Base-by-base conservation (phyloP, 75 land plant species). In the Sequoiadendron giganteum region DNA sequence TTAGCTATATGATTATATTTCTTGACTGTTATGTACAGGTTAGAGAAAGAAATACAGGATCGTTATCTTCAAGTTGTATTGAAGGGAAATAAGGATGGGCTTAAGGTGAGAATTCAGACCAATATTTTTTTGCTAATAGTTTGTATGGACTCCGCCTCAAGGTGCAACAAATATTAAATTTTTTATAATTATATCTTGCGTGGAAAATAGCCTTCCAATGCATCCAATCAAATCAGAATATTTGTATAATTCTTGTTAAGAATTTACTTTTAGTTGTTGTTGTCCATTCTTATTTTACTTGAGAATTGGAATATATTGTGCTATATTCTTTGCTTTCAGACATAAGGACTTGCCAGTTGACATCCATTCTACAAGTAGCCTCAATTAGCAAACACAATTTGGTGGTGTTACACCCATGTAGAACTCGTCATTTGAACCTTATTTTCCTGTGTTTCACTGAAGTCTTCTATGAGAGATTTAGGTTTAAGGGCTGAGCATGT, bases 21-120 rank as follows among this genome's bases (percentile, higher is more conserved):
- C 47, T 45, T 47, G 34, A 28, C 30, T 82, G 84, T 45, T 82
- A 45, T 54, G 42, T 32, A 84, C 96, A 98, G 99, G 54, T 90
- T 98, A 68, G 99, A 98, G 93, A 97, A 94, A 87, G 99, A 98
- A 87, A 96, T 98, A 21, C 93, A 94, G 39, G 97, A 98, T 87
- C 92, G 95, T 11, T 98, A 98, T 90, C 97, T 98, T 86, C 95
- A 97, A 30, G 92, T 92, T 45, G 99, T 98, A 73, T 86, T 98
- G 89, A 97, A 97, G 86, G 99, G 99, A 85, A 98, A 98, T 85
- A 97, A 91, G 85, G 96, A 98, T 87, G 99, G 99, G 30, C 88
- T 97, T 76, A 98, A 98, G 99, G 99, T 98, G 89, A 83, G 78
- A 82, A 82, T 82, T 82, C 5, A 82, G 1, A 42, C 84, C 34